Evolutionary conservation across 2,329 filamentous ascomycete species (phyloP), one percentile per base, ranked within the genome.

Genomic region (Xylariaceae sp.): DNA sequence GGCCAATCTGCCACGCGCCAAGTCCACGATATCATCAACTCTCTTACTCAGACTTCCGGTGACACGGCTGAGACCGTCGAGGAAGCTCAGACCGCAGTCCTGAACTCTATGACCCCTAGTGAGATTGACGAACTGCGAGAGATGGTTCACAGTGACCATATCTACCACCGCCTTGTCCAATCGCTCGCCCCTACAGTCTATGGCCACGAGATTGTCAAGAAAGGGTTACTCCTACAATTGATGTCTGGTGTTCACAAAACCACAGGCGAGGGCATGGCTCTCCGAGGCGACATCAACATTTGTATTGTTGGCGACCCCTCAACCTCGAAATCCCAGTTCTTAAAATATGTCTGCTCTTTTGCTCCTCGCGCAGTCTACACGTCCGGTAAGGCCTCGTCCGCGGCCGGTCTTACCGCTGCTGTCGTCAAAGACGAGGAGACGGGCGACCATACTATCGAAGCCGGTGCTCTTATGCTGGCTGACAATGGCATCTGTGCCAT

Each of bases 351-450:
- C 62, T 96, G 93, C 79, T 95, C 91, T 21, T 93, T 99, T 71
- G 87, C 96, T n/a, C 95, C 95, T 20, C 89, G 95, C 41, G 92
- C 95, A 16, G 93, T 99, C 44, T 99, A 99, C 75, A 99, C 95
- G 20, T 97, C 92, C 55, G 95, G 95, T 56, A 99, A 99, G 74
- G 95, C 95, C 2, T 98, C 93, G 2, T 98, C 93, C 0, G 95
- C 95, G 9, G 95, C 95, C 51, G 95, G 95, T 91, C 84, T 99
- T 56, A 99, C 95, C 3, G 95, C 95, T 3, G 93, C 95, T 0
- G 95, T 99, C 0, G 88, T 98, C 60, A 99, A 98, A 73, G 95
- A 99, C 69, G 93, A 98, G 71, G 95, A 99, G 76, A 99, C 95
- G 19, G 95, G 95, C 63, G 95, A 99, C 71, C 97, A 97, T 73